Conservation (phyloP, 768 basidiomycete genomes). For the Lactarius deliciosus region DNA sequence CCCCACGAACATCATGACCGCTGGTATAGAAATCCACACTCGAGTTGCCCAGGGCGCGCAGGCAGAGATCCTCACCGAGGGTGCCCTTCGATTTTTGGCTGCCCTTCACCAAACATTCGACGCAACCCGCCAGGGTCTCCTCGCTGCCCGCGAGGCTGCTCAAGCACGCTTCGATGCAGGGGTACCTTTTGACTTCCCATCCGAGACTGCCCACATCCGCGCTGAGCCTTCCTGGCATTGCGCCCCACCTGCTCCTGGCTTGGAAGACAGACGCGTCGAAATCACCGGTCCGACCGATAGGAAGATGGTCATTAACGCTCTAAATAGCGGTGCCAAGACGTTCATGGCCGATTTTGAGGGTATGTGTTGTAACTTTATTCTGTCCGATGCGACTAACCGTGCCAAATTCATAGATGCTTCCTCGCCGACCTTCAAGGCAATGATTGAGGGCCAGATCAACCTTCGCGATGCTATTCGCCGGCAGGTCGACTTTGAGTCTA, state of each 20-base stretch:
- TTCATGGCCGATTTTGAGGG: conserved; percentile 99
- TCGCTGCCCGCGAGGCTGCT: conserved; percentile 73
- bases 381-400: conserved; percentile 26
- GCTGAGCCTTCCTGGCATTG: conserved; percentile 91
- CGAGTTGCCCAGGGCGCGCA: conserved; percentile 64
- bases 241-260: conserved; percentile 84
- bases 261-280: conserved; percentile 94
- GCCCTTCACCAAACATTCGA: conserved; percentile 96
- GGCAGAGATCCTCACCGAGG: conserved; percentile 77
- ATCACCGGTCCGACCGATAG: conserved; percentile 98
- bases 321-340: conserved; percentile 94
- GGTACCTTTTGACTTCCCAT: conserved; percentile 75
- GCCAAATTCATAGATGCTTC: conserved; percentile 66
- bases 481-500: conserved; percentile 84
- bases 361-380: conserved; percentile 36
- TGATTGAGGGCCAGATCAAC: conserved; percentile 93
- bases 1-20: conserved; percentile 46
- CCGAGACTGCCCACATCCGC: conserved; percentile 88
- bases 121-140: conserved; percentile 77
- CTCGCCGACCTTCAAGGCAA: conserved; percentile 89
- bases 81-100: conserved; percentile 84
- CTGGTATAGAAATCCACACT: conserved; percentile 66
- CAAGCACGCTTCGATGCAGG: conserved; percentile 82
- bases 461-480: conserved; percentile 87
- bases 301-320: conserved; percentile 98